These are phyloP conservation scores for Moelleriella libera DNA, from an alignment of 2,329 filamentous ascomycete genomes.

Conservation along the genomic window DNA sequence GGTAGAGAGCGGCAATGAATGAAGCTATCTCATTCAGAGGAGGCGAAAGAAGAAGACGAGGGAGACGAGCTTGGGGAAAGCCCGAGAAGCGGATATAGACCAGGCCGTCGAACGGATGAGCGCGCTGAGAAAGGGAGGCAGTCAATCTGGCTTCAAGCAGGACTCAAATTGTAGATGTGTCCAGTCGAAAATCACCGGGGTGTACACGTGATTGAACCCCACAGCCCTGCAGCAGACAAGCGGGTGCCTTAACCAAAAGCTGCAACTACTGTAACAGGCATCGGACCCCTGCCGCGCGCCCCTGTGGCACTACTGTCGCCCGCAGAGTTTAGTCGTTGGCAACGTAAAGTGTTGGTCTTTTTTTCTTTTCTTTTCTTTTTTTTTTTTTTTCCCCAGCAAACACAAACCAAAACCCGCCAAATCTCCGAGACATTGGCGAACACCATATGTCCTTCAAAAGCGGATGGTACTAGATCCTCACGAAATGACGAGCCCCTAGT, in stretches of 20 bases:
- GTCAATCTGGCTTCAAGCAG: constrained; percentile 28
- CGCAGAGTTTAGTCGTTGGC: no score
- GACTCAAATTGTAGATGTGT: constrained; percentile 28
- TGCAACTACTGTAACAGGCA: no score
- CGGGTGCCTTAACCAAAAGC: no score
- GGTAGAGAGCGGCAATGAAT: constrained; percentile 19
- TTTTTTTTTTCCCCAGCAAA: no score
- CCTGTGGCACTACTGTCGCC: no score
- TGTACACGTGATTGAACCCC: constrained; percentile 16
- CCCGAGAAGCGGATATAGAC: constrained; percentile 18
- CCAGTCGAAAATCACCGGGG: constrained; percentile 22
- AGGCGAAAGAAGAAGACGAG: constrained; percentile 16
- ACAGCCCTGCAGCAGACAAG: neutral
- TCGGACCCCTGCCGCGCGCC: neutral
- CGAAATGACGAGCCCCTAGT: neutral
- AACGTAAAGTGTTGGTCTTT: no score
- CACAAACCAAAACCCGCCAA: no score
- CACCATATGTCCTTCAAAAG: no score
- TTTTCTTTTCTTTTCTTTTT: no score
- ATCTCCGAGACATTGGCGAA: no score
- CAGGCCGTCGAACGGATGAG: constrained; percentile 13
- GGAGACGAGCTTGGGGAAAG: constrained; percentile 21
- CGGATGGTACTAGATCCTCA: neutral
- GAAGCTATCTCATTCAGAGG: constrained; percentile 25
- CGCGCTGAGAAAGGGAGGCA: constrained; percentile 20